Evolutionary conservation across 1,284 basidiomycete species (phyloP), one percentile per base, ranked within the genome.

Genomic region (Ustilago nuda): DNA sequence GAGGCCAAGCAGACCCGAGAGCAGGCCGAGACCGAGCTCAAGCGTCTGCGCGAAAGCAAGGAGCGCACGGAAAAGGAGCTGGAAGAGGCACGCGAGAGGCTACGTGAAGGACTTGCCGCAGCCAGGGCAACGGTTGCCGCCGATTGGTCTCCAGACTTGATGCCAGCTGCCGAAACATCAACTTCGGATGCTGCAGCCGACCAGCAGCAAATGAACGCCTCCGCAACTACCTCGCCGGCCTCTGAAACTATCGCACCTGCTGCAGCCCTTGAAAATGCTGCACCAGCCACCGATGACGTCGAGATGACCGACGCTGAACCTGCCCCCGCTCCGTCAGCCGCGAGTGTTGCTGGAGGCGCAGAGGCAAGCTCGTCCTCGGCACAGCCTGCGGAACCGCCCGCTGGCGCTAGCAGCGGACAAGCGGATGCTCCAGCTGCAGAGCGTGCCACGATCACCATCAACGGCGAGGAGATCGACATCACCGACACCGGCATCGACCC

Each of bases 401-500:
- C 54, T 15, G 19, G 52, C 30, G 15, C 45, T 2, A 57, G 72
- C 33, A 62, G 45, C 45, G 45, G 8, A 13, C 30, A 39, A 37
- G 50, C 62, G 5, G 27, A 45, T 17, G 48, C 76, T 32, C 36
- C 61, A 33, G 55, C 61, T 23, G 53, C 61, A 8, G 41, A 66
- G 41, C 68, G 81, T 30, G 36, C 69, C 17, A 85, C 78, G 8
- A 81, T 77, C 55, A 66, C 56, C 19, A 93, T 99, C 66, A 92
- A 95, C 85, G 97, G 96, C 55, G 92, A 91, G 72, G 89, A 92
- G n/a, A 93, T 99, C 35, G 97, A 99, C 85, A 99, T 99, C 83
- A 99, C 97, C 9, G 95, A 98, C 82, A 96, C 95, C 15, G 97
- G 97, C 8, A 98, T 99, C 82, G 97, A 99, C 85, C 94, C 95